Evolutionary conservation across 73 alveolate genomes (phyloP).

Genomic region (Urostyla sp.): DNA sequence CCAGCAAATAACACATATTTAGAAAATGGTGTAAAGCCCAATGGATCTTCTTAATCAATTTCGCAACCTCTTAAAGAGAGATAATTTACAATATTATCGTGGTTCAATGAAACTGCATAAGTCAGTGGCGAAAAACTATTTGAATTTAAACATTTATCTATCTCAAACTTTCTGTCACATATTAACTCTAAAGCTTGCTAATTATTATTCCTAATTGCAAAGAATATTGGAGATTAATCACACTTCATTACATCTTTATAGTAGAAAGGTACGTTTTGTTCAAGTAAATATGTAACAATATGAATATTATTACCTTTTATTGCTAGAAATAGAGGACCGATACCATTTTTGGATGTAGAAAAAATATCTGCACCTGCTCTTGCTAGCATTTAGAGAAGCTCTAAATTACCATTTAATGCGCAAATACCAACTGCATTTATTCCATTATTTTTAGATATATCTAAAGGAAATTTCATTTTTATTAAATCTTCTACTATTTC

Average conservation of each 20-base stretch:
- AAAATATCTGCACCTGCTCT: conserved; percentile 42
- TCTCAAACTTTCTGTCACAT: conserved; percentile 13
- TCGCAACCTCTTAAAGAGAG: conserved; percentile 25
- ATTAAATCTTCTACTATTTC: conserved; percentile 14
- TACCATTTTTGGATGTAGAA: conserved; percentile 17
- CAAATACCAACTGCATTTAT: conserved; percentile 45
- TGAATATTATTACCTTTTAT: conserved; percentile 8
- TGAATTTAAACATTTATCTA: background rate
- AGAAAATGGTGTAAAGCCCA: conserved; percentile 13
- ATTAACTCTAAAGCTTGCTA: background rate
- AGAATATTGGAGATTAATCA: conserved; percentile 42
- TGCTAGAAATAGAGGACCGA: conserved; percentile 58
- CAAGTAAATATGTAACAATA: conserved; percentile 16
- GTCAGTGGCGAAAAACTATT: conserved; percentile 15
- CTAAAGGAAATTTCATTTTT: conserved; percentile 42
- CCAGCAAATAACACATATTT: conserved; percentile 21
- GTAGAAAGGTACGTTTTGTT: conserved; percentile 19
- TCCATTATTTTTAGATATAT: conserved; percentile 37
- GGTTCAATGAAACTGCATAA: conserved; percentile 23
- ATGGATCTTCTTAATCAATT: conserved; percentile 51
- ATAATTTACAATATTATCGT: conserved; percentile 30
- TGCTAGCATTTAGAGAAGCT: background rate
- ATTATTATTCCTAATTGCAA: conserved; percentile 14
- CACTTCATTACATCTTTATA: conserved; percentile 36
- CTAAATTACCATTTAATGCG: conserved; percentile 25